Conservation (phyloP, 345 rosid genomes). For the Cardamine occulta region DNA sequence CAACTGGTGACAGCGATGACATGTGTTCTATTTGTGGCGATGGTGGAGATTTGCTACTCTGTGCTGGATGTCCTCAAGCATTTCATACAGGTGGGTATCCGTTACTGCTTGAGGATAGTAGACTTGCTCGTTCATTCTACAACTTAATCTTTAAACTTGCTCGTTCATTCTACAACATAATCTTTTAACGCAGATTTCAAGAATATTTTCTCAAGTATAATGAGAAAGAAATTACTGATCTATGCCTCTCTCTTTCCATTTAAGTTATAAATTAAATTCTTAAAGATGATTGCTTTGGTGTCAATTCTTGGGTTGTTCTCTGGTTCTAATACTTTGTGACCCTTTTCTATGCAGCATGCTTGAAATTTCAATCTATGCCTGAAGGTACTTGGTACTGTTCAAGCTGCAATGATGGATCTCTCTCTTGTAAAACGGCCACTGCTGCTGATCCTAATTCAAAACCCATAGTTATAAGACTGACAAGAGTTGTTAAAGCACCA, state of each 20-base stretch:
- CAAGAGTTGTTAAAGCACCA: conserved; percentile 68
- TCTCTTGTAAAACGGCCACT: conserved; percentile 46
- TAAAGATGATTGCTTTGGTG: conserved; percentile 4
- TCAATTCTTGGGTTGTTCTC: conserved; percentile 5
- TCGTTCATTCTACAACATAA: background rate
- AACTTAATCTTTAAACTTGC: too few species aligned
- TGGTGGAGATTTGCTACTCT: conserved; percentile 68
- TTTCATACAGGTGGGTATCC: conserved; percentile 67
- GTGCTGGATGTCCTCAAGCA: conserved; percentile 79
- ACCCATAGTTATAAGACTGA: conserved; percentile 60
- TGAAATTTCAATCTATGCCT: conserved; percentile 61
- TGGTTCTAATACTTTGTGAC: conserved; percentile 22
- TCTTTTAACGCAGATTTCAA: background rate
- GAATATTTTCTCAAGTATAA: background rate
- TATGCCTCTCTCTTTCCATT: conserved; percentile 9
- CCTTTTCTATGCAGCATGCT: conserved; percentile 66
- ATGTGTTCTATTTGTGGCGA: conserved; percentile 78
- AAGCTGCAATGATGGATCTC: conserved; percentile 57
- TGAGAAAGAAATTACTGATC: conserved; percentile 2
- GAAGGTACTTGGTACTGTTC: conserved; percentile 77
- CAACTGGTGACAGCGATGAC: conserved; percentile 69
- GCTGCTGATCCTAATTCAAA: conserved; percentile 48
- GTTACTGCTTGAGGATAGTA: background rate
- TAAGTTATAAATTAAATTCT: background rate
- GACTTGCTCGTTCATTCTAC: conserved; percentile 16